Evolutionary conservation across 345 rosid species (phyloP).

Genomic region (Arabidopsis arenosa): DNA sequence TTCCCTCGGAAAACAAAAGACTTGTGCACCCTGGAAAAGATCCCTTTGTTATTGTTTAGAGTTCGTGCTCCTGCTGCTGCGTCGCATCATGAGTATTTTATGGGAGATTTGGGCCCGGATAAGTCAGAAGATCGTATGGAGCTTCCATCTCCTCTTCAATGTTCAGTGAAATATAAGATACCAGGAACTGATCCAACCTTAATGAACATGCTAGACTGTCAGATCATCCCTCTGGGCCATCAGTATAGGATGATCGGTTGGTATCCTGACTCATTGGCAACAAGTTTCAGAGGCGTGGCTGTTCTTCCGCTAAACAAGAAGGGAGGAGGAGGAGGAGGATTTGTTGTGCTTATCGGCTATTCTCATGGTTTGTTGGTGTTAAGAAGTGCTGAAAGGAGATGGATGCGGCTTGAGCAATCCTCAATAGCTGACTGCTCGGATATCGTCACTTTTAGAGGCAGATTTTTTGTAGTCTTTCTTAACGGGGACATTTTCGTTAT

Average conservation of each 20-base stretch:
- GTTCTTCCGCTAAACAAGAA: conserved; percentile 2
- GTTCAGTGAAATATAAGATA: neutral
- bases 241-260: conserved; percentile 3
- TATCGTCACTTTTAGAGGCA: neutral
- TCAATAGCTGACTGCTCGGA: neutral
- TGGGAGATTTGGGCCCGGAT: no score
- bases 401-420: neutral
- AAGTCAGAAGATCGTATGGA: neutral
- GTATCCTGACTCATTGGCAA: neutral
- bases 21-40: no score
- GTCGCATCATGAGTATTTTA: no score
- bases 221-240: conserved; percentile 7
- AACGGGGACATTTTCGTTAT: neutral
- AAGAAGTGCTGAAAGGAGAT: neutral
- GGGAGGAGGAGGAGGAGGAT: neutral
- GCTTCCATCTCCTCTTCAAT: neutral
- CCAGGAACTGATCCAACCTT: neutral
- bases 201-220: neutral
- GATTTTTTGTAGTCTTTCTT: neutral
- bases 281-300: neutral
- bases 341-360: neutral
- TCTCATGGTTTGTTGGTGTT: neutral
- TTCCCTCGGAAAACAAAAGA: no score
- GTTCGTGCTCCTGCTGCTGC: no score
- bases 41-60: no score